Evolutionary conservation across 2,329 filamentous ascomycete genomes (phyloP), one percentile per base, ranked within the genome.

Genomic region (Colletotrichum sp.): DNA sequence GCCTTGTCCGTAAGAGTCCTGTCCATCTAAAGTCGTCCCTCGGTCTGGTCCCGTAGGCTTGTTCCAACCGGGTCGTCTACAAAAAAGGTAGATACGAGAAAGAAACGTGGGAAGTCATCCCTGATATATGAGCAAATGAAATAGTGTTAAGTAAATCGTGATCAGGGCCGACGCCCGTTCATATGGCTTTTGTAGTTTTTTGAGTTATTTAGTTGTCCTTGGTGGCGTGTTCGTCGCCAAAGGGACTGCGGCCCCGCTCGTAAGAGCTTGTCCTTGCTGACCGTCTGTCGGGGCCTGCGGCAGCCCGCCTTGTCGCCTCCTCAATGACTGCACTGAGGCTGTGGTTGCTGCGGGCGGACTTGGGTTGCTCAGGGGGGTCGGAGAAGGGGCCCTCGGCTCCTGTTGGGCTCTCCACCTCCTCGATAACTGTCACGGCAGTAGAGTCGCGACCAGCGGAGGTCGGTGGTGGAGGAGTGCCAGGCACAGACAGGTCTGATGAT

Each of bases 311-410:
- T 76, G 86, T 85, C 4, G 89, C 86, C 76, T 91, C 90, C 79
- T 92, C 90, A 26, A 89, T 89, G 32, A 92, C 88, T 7, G 90
- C 88, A 72, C 90, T 89, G 15, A 93, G 84, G 60, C 86, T 89
- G 15, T 85, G 86, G 15, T 84, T 85, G 77, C 86, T 89, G 74
- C 83, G 80, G 78, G 79, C 68, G 81, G 71, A 8, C 28, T 52
- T 61, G 28, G 75, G 30, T 36, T 65, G 39, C 39, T 43, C 79
- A 3, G 89, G 87, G 3, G 90, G 91, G 77, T 93, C 92, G 9
- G 88, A 87, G 81, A 93, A 93, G 0, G 92, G 91, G 1, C 91
- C 88, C 79, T 91, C 87, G 75, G 91, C 88, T n/a, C 85, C 78
- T 4, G 82, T 80, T 2, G 89, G 86, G 4, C 89, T 88, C 34